phyloP scores from a whole-genome alignment of 2,329 filamentous ascomycete species.

The Akanthomyces uredinophilus region DNA sequence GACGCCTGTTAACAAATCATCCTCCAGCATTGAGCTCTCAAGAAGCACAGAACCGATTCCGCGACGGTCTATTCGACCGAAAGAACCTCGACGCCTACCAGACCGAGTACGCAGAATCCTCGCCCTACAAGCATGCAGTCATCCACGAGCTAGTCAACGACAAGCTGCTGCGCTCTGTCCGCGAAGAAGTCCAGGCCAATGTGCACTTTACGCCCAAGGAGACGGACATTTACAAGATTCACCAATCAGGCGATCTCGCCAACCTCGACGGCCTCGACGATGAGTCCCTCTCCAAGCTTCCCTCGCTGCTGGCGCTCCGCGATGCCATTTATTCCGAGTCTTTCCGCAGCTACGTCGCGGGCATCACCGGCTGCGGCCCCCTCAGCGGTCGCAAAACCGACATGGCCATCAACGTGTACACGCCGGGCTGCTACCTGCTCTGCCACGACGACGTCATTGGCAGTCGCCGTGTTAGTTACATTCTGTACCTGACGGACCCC shows the following conservation, averaged over 20 bases:
- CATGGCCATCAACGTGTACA: constrained; percentile 99
- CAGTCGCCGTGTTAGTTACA: constrained; percentile 93
- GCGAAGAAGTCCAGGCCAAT: constrained; percentile 81
- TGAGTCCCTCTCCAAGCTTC: constrained; percentile 76
- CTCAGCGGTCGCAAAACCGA: constrained; percentile 93
- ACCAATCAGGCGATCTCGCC: constrained; percentile 94
- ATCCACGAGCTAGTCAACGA: constrained; percentile 79
- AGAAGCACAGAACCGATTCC: constrained; percentile 55
- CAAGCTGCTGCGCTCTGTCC: constrained; percentile 75
- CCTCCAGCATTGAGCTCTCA: constrained; percentile 40
- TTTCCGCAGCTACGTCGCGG: constrained; percentile 84
- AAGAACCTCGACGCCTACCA: constrained; percentile 55
- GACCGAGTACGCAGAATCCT: constrained; percentile 56
- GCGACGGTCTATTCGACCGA: constrained; percentile 59
- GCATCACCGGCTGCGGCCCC: constrained; percentile 79
- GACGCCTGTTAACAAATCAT: background rate
- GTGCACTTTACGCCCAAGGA: constrained; percentile 97
- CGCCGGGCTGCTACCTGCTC: constrained; percentile 87
- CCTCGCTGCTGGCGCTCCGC: constrained; percentile 84
- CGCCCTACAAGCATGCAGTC: constrained; percentile 86
- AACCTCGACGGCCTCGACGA: constrained; percentile 94
- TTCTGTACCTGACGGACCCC: constrained; percentile 90
- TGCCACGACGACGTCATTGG: constrained; percentile 99
- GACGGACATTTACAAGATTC: constrained; percentile 99
- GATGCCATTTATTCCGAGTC: constrained; percentile 88